phyloP scores from a whole-genome alignment of 2,329 filamentous ascomycete species.

The Phaeophleospora eucalypticola region DNA sequence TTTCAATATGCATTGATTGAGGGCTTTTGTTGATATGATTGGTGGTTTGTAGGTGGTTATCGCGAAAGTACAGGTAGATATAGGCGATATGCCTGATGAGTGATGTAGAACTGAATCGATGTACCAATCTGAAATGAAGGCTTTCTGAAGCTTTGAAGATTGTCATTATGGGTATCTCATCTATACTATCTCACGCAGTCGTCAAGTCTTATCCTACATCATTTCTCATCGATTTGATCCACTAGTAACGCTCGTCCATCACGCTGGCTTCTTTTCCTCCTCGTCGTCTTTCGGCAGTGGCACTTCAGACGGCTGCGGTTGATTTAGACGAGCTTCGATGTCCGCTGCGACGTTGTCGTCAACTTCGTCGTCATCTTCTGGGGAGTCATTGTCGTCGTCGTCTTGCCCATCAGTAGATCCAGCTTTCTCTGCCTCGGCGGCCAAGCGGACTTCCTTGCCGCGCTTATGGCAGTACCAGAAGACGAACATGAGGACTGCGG shows the following conservation, averaged over 20 bases:
- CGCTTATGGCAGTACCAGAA: conserved; percentile 99
- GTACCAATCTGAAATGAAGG: not conserved
- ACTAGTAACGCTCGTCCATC: too few species aligned
- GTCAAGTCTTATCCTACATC: too few species aligned
- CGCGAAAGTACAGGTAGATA: too few species aligned
- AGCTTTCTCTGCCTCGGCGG: conserved; percentile 16
- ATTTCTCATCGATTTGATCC: too few species aligned
- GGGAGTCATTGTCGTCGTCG: conserved; percentile 21
- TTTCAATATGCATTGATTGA: conserved; percentile 43
- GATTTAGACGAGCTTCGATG: conserved; percentile 15
- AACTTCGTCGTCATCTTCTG: conserved; percentile 16
- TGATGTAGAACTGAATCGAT: too few species aligned
- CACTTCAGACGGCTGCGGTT: conserved; percentile 24
- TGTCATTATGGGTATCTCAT: not conserved
- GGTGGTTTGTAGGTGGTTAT: too few species aligned
- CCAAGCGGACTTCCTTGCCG: conserved; percentile 77
- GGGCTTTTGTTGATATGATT: not conserved
- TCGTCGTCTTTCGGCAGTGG: conserved; percentile 16
- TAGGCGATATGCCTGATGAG: too few species aligned
- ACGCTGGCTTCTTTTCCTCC: not conserved
- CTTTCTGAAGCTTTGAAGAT: too few species aligned
- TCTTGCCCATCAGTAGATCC: conserved; percentile 19
- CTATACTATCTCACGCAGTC: too few species aligned
- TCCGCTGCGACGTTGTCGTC: conserved; percentile 5
- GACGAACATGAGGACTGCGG: conserved; percentile 79